These are phyloP conservation scores for Alternaria sp. DNA, from an alignment of 2,329 filamentous ascomycete genomes.

Conservation along the genomic window DNA sequence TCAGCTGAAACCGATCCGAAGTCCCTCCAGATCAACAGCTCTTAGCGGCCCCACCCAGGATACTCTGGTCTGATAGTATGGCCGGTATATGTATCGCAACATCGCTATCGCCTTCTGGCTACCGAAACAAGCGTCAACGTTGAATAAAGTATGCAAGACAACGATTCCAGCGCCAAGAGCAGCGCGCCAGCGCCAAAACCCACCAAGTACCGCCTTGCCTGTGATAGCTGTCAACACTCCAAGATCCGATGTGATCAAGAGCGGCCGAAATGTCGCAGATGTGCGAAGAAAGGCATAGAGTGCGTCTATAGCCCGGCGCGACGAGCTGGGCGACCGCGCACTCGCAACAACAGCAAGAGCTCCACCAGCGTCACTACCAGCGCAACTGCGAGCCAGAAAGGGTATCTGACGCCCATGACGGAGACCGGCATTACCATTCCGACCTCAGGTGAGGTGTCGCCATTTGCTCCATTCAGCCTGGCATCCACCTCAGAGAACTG, in stretches of 20 bases:
- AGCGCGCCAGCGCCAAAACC: background rate
- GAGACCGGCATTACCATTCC: background rate
- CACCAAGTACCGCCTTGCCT: constrained; percentile 10
- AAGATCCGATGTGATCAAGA: constrained; percentile 12
- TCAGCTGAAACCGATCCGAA: background rate
- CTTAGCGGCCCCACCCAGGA: background rate
- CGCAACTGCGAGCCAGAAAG: background rate
- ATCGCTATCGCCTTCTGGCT: background rate
- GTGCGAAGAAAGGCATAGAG: constrained; percentile 10
- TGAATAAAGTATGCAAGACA: background rate
- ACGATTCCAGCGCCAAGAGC: constrained; percentile 1
- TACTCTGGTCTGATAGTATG: background rate
- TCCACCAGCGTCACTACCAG: background rate
- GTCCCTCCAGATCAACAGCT: background rate
- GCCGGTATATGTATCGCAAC: constrained; percentile 1
- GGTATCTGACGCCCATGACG: background rate
- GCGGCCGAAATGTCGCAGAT: constrained; percentile 12
- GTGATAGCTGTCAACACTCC: constrained; percentile 12
- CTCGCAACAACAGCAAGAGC: constrained; percentile 7
- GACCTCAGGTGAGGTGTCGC: background rate
- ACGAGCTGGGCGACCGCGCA: constrained; percentile 9
- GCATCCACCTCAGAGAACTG: background rate
- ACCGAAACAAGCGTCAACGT: background rate
- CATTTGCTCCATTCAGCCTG: background rate
- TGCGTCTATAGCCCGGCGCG: constrained; percentile 11